These are phyloP conservation scores for Ramalina peruviana DNA, from an alignment of 495 filamentous ascomycete genomes.

Conservation along the genomic window DNA sequence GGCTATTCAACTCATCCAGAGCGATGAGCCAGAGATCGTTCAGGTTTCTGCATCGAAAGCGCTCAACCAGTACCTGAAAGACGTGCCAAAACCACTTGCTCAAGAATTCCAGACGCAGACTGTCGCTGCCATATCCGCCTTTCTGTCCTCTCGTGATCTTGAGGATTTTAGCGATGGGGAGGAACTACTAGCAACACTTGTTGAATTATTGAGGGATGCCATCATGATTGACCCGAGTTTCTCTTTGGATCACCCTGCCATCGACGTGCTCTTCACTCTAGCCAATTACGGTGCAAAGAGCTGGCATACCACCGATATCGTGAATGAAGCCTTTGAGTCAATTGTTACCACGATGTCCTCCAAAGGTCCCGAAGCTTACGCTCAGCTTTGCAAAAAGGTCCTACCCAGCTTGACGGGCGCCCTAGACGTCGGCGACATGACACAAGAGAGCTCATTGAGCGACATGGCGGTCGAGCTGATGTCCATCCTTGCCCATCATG, in stretches of 20 bases:
- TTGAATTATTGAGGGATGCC: slow-evolving; percentile 73
- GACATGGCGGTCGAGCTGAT: slow-evolving; percentile 78
- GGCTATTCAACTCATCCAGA: slow-evolving; percentile 57
- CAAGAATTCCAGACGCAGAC: slow-evolving; percentile 56
- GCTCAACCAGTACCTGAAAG: slow-evolving; percentile 64
- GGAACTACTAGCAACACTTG: slow-evolving; percentile 77
- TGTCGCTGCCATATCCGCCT: slow-evolving; percentile 61
- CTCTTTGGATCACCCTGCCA: slow-evolving; percentile 52
- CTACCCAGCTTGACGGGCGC: slow-evolving; percentile 75
- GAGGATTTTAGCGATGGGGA: slow-evolving; percentile 73
- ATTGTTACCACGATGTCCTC: slow-evolving; percentile 55
- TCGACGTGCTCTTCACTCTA: slow-evolving; percentile 80
- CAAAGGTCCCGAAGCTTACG: slow-evolving; percentile 51
- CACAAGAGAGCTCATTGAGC: slow-evolving; percentile 67
- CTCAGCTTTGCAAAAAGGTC: slow-evolving; percentile 72
- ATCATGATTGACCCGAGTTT: slow-evolving; percentile 64
- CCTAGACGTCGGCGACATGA: slow-evolving; percentile 75
- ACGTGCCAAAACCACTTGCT: slow-evolving; percentile 36
- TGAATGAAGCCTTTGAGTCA: slow-evolving; percentile 83
- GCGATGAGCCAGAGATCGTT: slow-evolving; percentile 71
- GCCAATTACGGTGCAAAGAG: slow-evolving; percentile 78
- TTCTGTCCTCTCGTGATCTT: slow-evolving; percentile 63
- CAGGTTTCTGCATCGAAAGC: slow-evolving; percentile 84
- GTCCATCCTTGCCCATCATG: slow-evolving; percentile 64
- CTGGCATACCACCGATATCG: slow-evolving; percentile 69